These are phyloP conservation scores for Bidens hawaiensis DNA, from an alignment of 140 eudicot species.

Conservation along the genomic window DNA sequence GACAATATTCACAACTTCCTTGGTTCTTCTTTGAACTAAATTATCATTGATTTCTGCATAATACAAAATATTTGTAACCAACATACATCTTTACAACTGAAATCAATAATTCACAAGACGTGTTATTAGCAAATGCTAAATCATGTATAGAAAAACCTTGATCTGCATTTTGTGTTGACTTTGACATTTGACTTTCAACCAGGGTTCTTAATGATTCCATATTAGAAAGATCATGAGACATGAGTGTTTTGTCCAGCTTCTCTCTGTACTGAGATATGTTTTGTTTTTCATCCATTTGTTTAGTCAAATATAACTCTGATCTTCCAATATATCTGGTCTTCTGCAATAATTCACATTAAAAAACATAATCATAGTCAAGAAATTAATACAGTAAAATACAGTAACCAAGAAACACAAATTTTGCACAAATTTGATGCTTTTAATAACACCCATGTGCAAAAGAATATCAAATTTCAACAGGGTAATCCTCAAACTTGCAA, in stretches of 20 bases:
- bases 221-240: slow-evolving; percentile 58
- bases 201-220: slow-evolving; percentile 48
- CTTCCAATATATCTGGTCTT: slow-evolving; percentile 10
- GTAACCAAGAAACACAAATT: slow-evolving; percentile 6
- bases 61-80: slow-evolving; percentile 8
- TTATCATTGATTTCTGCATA: slow-evolving; percentile 45
- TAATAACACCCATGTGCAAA: slow-evolving; percentile 15
- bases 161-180: slow-evolving; percentile 29
- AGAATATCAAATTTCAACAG: slow-evolving; percentile 7
- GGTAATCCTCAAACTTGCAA: slow-evolving; percentile 17
- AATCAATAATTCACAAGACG: background rate
- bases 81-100: background rate
- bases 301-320: slow-evolving; percentile 8
- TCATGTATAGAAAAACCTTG: slow-evolving; percentile 33
- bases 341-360: slow-evolving; percentile 12
- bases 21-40: slow-evolving; percentile 55
- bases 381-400: background rate
- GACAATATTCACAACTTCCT: slow-evolving; percentile 54
- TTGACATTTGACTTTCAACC: slow-evolving; percentile 64
- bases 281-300: slow-evolving; percentile 47
- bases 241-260: slow-evolving; percentile 63
- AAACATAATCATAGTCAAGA: slow-evolving; percentile 4
- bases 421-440: slow-evolving; percentile 9
- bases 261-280: slow-evolving; percentile 55
- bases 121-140: background rate